Base-by-base conservation (phyloP, 805 yeast genomes). In the Candida chilensis region DNA sequence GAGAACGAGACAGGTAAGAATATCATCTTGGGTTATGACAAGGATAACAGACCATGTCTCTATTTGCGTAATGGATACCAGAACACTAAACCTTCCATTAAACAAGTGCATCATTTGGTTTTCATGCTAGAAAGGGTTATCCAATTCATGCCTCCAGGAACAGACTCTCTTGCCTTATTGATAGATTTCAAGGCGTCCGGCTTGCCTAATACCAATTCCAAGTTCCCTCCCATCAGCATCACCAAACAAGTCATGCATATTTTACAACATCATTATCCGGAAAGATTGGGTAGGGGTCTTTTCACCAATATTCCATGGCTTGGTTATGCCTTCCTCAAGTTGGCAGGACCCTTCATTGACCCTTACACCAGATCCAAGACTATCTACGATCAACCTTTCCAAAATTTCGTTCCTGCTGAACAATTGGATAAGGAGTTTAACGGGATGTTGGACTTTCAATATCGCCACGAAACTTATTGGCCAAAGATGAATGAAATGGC, bases 241-340 rank as follows among this genome's bases (percentile, higher is more conserved):
- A 67, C 73, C 15, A 65, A 64, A 36, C 72, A 69, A 32, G 60
- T 68, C 40, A 46, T 58, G 49, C 65, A 67, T 41, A 67, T 71
- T 25, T 52, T 72, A 38, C 78, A 73, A 40, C 60, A 68, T 31
- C 77, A 73, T 38, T 73, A 70, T 43, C 80, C 80, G 2, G 79
- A 72, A 38, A 54, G 78, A 35, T 50, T 73, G 31, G 78, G 77
- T 3, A 54, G 61, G 32, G 74, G 76, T 12, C 51, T 71, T 13
- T 60, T 73, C 37, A 63, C 71, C 24, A 71, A 72, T 41, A 70
- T 71, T 33, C 78, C 78, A 9, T 68, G 73, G 70, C 60, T 67
- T 25, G 74, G 72, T 2, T 64, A 71, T 52, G 66, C 76, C 4
- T 71, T 73, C 38, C 58, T 73, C 42, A 73, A 71, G 44, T 49